A percentile compares a stretch with the other conserved stretches of the same genome.
phyloP scores from a whole-genome alignment of 305 asterid genomes.

The Caryopteris hybrid region DNA sequence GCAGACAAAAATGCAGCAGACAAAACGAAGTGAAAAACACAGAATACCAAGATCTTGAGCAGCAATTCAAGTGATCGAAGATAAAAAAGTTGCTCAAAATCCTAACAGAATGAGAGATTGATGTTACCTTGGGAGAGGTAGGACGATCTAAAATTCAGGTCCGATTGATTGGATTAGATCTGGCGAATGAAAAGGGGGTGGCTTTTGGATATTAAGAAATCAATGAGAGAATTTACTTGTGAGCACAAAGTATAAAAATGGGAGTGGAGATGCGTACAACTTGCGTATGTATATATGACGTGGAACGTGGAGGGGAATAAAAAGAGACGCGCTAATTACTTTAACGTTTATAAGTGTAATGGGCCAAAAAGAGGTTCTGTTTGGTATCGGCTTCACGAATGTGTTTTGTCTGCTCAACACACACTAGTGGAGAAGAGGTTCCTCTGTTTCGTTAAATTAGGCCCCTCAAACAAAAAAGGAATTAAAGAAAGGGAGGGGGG shows the following conservation, averaged over 20 bases:
- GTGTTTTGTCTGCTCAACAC: neutral
- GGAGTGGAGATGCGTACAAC: conserved; percentile 17
- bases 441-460: too few species aligned
- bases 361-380: neutral
- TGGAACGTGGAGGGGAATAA: conserved; percentile 2
- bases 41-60: conserved; percentile 24
- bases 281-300: conserved; percentile 22
- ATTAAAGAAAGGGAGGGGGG: too few species aligned
- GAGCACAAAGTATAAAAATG: conserved; percentile 13
- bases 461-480: too few species aligned
- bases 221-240: neutral
- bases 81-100: conserved; percentile 12
- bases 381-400: conserved; percentile 20
- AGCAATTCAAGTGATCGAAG: conserved; percentile 20
- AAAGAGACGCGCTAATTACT: conserved; percentile 17
- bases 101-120: conserved; percentile 2
- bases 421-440: too few species aligned
- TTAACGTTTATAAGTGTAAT: neutral
- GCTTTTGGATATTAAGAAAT: conserved; percentile 16
- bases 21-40: too few species aligned
- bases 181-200: neutral
- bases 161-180: conserved; percentile 24
- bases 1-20: neutral
- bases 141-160: conserved; percentile 13
- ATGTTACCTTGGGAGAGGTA: conserved; percentile 19